These are phyloP conservation scores for Endocalyx cinctus DNA, from an alignment of 2,329 filamentous ascomycete genomes.

Conservation along the genomic window DNA sequence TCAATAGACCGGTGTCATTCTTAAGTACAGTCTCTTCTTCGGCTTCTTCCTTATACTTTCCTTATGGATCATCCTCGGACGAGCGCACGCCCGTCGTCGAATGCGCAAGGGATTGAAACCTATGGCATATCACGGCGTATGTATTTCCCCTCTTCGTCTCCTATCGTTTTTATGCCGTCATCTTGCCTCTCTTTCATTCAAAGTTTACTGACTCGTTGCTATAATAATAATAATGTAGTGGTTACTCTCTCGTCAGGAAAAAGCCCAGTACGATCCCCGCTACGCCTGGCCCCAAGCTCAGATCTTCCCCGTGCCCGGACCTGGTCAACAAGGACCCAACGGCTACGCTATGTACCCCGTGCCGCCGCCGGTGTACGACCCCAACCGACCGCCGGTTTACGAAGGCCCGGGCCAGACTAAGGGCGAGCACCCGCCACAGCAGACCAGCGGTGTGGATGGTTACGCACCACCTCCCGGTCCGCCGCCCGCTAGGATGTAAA, in stretches of 20 bases:
- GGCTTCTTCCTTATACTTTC: slow-evolving; percentile 54
- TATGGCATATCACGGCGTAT: slow-evolving; percentile 65
- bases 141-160: neutral
- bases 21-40: slow-evolving; percentile 69
- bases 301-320: slow-evolving; percentile 33
- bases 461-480: slow-evolving; percentile 46
- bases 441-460: slow-evolving; percentile 21
- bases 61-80: slow-evolving; percentile 62
- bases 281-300: slow-evolving; percentile 41
- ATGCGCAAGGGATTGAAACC: slow-evolving; percentile 62
- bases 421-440: slow-evolving; percentile 22
- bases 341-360: slow-evolving; percentile 48
- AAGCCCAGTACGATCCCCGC: slow-evolving; percentile 42
- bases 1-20: slow-evolving; percentile 57
- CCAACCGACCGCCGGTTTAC: slow-evolving; percentile 53
- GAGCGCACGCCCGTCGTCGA: slow-evolving; percentile 64
- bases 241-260: slow-evolving; percentile 44
- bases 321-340: slow-evolving; percentile 22
- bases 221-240: slow-evolving; percentile 35
- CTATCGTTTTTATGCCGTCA: neutral
- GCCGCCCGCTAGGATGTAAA: slow-evolving; percentile 33
- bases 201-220: too few relatives aligned
- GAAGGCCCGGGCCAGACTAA: slow-evolving; percentile 43
- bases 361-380: slow-evolving; percentile 56
- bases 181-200: neutral